Evolutionary conservation across 2,329 filamentous ascomycete species (phyloP), one percentile per base, ranked within the genome.

Genomic region (Arthrobotrys sinensis): DNA sequence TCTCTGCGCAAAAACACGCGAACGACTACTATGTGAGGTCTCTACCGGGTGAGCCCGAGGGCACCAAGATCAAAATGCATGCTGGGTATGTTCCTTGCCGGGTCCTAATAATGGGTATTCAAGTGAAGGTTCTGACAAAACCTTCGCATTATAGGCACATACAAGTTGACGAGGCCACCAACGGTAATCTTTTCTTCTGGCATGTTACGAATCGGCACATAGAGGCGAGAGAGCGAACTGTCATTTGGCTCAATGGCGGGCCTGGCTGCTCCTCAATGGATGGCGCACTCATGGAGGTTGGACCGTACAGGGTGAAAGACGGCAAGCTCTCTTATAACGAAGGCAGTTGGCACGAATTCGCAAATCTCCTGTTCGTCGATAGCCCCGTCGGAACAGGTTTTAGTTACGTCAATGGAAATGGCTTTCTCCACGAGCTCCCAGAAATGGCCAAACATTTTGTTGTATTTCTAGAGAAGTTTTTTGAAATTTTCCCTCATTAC

Each of bases 171-270:
- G 89, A 92, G 19, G 91, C 93, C 81, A 89, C 92, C 84, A 93
- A 98, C 83, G 95, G 93, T 81, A 97, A 98, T 85, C 86, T 99
- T 16, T 99, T 98, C 87, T 99, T 99, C 87, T 99, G 96, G 96
- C 93, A 97, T 83, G 97, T 93, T 84, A 90, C 97, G 84, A 98
- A 98, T 84, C 89, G 93, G 81, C 96, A 99, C 84, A 97, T 99
- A 81, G 95, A 94, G 72, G 93, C 98, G 83, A 90, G 89, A 82
- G 93, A 96, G 84, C 90, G 96, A 73, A 97, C 94, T 1, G 92
- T 99, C 10, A 91, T 99, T 82, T 99, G 96, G 96, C 86, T 99
- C 73, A 99, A 99, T 83, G 96, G 96, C 67, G 96, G 96, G 0
- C 96, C 96, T 0, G 96, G 96, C 32, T 99, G 96, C 85, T 97